Percentiles rank a stretch among this genome's conserved stretches.
Conservation (phyloP, 2,329 filamentous ascomycete genomes). For the Diaporthe longicolla region DNA sequence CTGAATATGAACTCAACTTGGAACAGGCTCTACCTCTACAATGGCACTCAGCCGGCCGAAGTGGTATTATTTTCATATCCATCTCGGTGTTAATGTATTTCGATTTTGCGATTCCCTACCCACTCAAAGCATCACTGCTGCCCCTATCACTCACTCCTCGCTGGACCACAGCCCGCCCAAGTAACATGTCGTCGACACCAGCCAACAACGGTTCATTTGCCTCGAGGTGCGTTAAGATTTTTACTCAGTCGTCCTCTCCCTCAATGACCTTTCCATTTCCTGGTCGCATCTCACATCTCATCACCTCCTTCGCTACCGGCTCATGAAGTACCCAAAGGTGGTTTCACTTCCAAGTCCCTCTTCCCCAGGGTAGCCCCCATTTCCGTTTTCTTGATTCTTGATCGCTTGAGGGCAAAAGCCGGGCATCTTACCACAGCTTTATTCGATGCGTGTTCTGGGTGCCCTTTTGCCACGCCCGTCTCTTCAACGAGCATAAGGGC, state of each 20-base stretch:
- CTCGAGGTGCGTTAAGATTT: neutral
- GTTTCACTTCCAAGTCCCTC: neutral
- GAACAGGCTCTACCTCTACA: neutral
- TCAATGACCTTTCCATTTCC: no score
- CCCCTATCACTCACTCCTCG: neutral
- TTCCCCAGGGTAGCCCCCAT: no score
- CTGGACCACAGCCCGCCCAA: no score
- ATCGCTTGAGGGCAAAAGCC: neutral
- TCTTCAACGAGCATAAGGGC: no score
- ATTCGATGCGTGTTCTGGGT: no score
- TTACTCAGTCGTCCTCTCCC: neutral
- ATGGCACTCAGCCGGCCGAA: neutral
- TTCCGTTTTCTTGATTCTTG: no score
- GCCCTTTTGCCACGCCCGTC: no score
- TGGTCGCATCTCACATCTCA: neutral
- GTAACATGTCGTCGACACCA: conserved; percentile 9
- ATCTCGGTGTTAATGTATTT: neutral
- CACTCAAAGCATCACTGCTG: neutral
- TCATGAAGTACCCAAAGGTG: neutral
- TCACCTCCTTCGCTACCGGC: neutral
- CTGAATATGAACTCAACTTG: neutral
- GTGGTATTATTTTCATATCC: neutral
- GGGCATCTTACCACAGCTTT: no score
- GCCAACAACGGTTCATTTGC: neutral
- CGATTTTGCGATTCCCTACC: neutral